phyloP scores from a whole-genome alignment of 2,329 filamentous ascomycete species.

The Paecilomyces niveus region DNA sequence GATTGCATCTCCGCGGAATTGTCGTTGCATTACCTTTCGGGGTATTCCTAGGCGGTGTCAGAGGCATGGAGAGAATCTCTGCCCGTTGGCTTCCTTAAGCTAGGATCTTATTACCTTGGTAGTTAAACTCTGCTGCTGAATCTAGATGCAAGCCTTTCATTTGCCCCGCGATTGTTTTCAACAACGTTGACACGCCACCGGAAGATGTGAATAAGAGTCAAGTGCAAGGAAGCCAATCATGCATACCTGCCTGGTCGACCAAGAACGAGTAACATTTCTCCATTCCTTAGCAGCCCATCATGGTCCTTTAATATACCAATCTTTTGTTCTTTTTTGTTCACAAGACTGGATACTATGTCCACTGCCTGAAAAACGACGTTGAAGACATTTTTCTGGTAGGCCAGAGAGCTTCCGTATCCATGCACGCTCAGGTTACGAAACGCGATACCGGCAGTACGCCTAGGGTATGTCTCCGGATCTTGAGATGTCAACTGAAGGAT shows the following conservation, averaged over 20 bases:
- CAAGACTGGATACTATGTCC: constrained; percentile 22
- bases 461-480: constrained; percentile 29
- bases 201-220: too few relatives aligned
- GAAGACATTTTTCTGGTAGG: constrained; percentile 34
- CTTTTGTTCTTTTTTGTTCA: constrained; percentile 33
- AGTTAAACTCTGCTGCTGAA: constrained; percentile 65
- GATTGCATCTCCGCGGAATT: constrained; percentile 76
- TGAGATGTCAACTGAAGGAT: constrained; percentile 7
- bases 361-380: constrained; percentile 29
- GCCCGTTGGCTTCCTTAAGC: too few relatives aligned
- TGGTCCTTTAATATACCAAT: constrained; percentile 61
- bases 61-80: too few relatives aligned
- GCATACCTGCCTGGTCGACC: constrained; percentile 38
- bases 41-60: too few relatives aligned
- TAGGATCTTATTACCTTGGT: constrained; percentile 43
- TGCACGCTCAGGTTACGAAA: constrained; percentile 34
- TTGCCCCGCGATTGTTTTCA: constrained; percentile 76
- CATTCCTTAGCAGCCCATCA: constrained; percentile 53
- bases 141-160: constrained; percentile 71
- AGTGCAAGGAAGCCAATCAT: too few relatives aligned
- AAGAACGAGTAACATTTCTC: constrained; percentile 53
- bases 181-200: constrained; percentile 64
- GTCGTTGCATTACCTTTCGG: constrained; percentile 54
- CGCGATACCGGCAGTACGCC: constrained; percentile 31
- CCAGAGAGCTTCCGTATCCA: constrained; percentile 29